A percentile compares a stretch with the other conserved stretches of the same genome.
Evolutionary conservation across 306 rosid species (phyloP).

Genomic region (Glycyrrhiza uralensis): DNA sequence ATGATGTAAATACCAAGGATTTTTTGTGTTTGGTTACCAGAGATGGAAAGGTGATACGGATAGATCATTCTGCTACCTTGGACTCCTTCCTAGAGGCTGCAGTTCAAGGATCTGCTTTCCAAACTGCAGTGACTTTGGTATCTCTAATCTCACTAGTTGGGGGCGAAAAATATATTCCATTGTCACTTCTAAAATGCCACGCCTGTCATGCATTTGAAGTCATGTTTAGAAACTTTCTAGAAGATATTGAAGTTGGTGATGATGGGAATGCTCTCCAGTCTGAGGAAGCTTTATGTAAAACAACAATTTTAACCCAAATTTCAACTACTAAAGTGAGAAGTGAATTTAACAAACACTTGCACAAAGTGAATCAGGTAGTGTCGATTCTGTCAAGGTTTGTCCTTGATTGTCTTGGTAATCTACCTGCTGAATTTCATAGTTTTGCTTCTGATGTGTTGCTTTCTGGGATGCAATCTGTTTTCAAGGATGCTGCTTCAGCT

Average conservation of each 20-base stretch:
- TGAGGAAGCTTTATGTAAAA: constrained; percentile 35
- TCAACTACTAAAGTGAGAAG: constrained; percentile 36
- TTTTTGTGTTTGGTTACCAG: constrained; percentile 75
- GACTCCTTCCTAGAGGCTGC: constrained; percentile 88
- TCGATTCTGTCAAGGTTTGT: constrained; percentile 60
- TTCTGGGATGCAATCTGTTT: constrained; percentile 70
- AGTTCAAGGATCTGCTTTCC: constrained; percentile 71
- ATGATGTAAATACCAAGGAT: constrained; percentile 61
- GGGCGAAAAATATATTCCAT: constrained; percentile 65
- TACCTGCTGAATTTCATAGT: constrained; percentile 67
- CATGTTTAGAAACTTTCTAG: constrained; percentile 51
- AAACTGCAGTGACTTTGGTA: constrained; percentile 65
- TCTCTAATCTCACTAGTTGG: constrained; percentile 69
- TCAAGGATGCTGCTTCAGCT: constrained; percentile 68
- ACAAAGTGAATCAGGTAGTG: constrained; percentile 42
- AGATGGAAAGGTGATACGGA: constrained; percentile 72
- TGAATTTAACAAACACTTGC: constrained; percentile 35
- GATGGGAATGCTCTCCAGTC: constrained; percentile 32
- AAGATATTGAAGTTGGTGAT: constrained; percentile 36
- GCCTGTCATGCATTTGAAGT: constrained; percentile 70
- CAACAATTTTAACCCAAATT: constrained; percentile 21
- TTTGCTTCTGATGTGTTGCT: constrained; percentile 77
- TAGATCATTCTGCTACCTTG: constrained; percentile 70
- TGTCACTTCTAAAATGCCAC: constrained; percentile 76
- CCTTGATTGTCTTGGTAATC: constrained; percentile 66